These are phyloP conservation scores for Globisporangium spinosum DNA, from an alignment of 352 stramenopile genomes.

Conservation along the genomic window DNA sequence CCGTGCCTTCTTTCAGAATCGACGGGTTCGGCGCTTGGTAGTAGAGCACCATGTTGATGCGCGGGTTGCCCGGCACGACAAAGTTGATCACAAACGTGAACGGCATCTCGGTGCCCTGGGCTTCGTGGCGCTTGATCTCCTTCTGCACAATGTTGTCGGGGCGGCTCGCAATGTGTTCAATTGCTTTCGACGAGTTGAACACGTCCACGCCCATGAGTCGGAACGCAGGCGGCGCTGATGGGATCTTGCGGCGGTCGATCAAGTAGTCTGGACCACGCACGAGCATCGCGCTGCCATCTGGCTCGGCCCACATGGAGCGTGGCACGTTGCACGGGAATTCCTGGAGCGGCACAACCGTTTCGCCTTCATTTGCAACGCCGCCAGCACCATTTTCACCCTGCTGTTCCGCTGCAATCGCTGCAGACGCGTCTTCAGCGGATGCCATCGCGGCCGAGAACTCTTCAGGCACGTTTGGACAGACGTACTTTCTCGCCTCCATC, in stretches of 20 bases:
- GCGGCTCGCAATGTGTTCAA: slow-evolving; percentile 62
- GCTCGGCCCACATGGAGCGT: slow-evolving; percentile 66
- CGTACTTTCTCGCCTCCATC: slow-evolving; percentile 75
- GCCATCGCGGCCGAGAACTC: slow-evolving; percentile 47
- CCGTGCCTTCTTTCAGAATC: slow-evolving; percentile 49
- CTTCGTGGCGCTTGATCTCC: slow-evolving; percentile 53
- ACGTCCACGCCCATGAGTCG: slow-evolving; percentile 66
- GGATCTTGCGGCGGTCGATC: slow-evolving; percentile 64
- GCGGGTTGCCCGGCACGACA: slow-evolving; percentile 56
- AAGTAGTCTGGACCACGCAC: slow-evolving; percentile 71
- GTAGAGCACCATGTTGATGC: slow-evolving; percentile 65
- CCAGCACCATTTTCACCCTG: neutral
- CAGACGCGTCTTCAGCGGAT: slow-evolving; percentile 20
- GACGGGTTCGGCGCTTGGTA: slow-evolving; percentile 58
- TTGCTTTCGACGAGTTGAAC: slow-evolving; percentile 44
- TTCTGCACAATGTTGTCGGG: slow-evolving; percentile 61
- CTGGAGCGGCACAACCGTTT: slow-evolving; percentile 23
- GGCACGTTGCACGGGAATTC: slow-evolving; percentile 57
- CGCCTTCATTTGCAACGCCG: neutral
- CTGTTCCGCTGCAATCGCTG: neutral
- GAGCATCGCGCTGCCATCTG: slow-evolving; percentile 60
- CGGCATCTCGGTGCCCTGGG: slow-evolving; percentile 57
- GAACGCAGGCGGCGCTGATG: slow-evolving; percentile 60
- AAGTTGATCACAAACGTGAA: slow-evolving; percentile 84
- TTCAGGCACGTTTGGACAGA: slow-evolving; percentile 62